Evolutionary conservation across 306 rosid species (phyloP).

Genomic region (Glycyrrhiza uralensis): DNA sequence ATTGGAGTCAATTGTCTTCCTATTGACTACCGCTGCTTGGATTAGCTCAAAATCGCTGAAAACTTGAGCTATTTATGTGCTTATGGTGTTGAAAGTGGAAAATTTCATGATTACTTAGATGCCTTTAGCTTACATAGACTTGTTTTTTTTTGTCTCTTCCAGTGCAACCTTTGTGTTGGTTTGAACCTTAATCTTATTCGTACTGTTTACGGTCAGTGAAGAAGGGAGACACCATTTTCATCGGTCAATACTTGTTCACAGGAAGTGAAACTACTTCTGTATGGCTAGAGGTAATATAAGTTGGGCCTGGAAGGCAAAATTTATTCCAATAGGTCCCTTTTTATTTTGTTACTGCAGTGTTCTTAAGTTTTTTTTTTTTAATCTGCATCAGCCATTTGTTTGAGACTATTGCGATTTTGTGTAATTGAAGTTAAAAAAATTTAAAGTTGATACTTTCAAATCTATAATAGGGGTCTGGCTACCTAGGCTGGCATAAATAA

Average conservation of each 20-base stretch:
- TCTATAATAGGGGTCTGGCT: background rate
- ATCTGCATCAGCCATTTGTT: background rate
- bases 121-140: background rate
- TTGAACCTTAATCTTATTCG: conserved; percentile 10
- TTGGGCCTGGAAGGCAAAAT: conserved; percentile 8
- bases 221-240: conserved; percentile 91
- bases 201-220: conserved; percentile 52
- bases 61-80: background rate
- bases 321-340: background rate
- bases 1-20: background rate
- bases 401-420: background rate
- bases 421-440: background rate
- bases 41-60: background rate
- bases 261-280: too few relatives aligned
- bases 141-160: background rate
- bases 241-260: too few relatives aligned
- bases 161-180: conserved; percentile 1
- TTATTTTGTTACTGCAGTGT: background rate
- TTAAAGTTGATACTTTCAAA: background rate
- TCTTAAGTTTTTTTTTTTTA: background rate
- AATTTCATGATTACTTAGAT: background rate
- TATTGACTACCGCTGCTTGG: background rate
- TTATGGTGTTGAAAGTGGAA: background rate
- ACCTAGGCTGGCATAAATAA: background rate
- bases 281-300: too few relatives aligned